Evolutionary conservation across 148 eudicot species (phyloP), one percentile per base, ranked within the genome.

Genomic region (Bassia scoparia): DNA sequence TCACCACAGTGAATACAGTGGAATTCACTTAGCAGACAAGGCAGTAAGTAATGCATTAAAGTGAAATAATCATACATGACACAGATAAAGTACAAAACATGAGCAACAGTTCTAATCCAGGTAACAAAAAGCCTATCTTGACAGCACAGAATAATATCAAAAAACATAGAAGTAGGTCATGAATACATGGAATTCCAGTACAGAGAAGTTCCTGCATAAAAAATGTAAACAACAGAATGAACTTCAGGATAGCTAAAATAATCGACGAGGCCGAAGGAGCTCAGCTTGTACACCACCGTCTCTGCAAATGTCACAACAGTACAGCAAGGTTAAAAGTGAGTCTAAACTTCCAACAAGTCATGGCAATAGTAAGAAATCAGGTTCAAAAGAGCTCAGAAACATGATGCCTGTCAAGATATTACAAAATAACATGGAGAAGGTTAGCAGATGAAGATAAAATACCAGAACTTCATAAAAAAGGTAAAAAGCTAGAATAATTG

Each of bases 291-390:
- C 30, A 44, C 73, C 82, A 76, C 71, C 70, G 79, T 86, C 86
- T 85, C 97, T 93, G 98, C 98, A 93, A 86, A 86, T 83, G 83
- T 83, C 82, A 87, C 70, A 90, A 93, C 89, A 93, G 86, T 76
- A 90, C 89, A 86, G 88, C 90, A 90, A 90, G 92, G 88, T 90
- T 87, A 93, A 81, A 88, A 80, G 98, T 93, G 92, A 93, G 94
- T 86, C 93, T 84, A 93, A 88, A 92, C 96, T 87, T 88, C 96
- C 91, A 90, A 90, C 87, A 87, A 84, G 84, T 80, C 87, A 87
- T 83, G 85, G 88, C 85, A 83, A 81, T 83, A 91, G 84, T 85
- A 85, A 88, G 83, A 77, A 89, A 90, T 86, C 91, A 88, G 86
- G 87, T 83, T 83, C 81, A 86, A 79, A 84, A 88, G 82, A 76